These are phyloP conservation scores for Apiotrichum mycotoxinovorans DNA, from an alignment of 1,284 basidiomycete genomes.

Conservation along the genomic window DNA sequence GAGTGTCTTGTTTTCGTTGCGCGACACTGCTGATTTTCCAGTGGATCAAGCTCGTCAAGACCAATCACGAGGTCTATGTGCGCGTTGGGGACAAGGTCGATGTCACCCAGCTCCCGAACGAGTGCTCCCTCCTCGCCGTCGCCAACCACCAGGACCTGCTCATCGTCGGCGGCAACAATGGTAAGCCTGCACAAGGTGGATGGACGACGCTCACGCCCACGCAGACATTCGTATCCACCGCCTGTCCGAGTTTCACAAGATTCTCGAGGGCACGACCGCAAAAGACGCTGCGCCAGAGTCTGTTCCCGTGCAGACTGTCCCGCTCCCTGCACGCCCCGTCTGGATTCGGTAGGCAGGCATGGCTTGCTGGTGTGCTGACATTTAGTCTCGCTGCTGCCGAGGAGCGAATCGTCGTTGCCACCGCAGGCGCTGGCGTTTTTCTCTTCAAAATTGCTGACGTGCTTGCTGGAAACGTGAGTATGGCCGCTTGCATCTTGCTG, in stretches of 20 bases:
- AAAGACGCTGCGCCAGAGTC: conserved; percentile 31
- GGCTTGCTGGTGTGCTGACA: neutral
- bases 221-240: conserved; percentile 42
- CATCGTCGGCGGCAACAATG: conserved; percentile 45
- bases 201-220: neutral
- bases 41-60: conserved; percentile 49
- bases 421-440: conserved; percentile 26
- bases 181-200: neutral
- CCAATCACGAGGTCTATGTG: conserved; percentile 48
- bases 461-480: conserved; percentile 39
- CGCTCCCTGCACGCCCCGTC: conserved; percentile 39
- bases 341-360: conserved; percentile 39
- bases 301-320: conserved; percentile 26
- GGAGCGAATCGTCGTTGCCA: conserved; percentile 39
- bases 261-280: conserved; percentile 27
- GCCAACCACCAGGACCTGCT: conserved; percentile 45
- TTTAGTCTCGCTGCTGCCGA: conserved; percentile 42
- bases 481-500: neutral
- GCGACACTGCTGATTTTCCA: conserved; percentile 14
- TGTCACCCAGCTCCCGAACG: conserved; percentile 39
- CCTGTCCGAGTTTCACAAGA: conserved; percentile 31
- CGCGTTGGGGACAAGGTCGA: conserved; percentile 40
- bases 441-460: conserved; percentile 38
- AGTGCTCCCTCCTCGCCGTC: conserved; percentile 49
- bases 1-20: conserved; percentile 13